Evolutionary conservation across 345 rosid species (phyloP).

Genomic region (Heritiera fomes): DNA sequence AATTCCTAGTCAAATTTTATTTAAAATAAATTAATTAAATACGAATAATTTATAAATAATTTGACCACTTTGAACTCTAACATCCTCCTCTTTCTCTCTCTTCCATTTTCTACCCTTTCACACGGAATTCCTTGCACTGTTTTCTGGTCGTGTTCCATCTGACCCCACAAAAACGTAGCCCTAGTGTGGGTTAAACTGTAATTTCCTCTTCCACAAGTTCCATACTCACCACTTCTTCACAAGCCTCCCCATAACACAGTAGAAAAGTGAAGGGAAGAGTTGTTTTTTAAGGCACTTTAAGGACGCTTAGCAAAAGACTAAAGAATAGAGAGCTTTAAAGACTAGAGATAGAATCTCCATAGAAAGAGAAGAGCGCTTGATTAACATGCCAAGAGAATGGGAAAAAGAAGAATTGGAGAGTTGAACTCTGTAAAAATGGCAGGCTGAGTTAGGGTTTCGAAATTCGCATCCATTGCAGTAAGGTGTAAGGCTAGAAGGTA

Average conservation of each 20-base stretch:
- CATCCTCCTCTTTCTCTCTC: background rate
- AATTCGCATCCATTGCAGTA: conserved; percentile 26
- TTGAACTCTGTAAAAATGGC: background rate
- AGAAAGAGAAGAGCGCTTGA: background rate
- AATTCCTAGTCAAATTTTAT: no score
- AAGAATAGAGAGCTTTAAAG: conserved; percentile 10
- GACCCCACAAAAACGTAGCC: background rate
- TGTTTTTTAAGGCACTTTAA: background rate
- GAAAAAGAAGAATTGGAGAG: conserved; percentile 10
- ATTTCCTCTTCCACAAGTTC: background rate
- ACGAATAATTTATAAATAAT: no score
- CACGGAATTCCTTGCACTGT: conserved; percentile 22
- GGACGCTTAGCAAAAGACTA: background rate
- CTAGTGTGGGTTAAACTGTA: conserved; percentile 19
- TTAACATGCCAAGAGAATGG: no score
- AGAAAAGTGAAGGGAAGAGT: no score
- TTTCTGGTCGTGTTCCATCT: no score
- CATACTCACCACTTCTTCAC: background rate
- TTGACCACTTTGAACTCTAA: no score
- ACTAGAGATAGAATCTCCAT: background rate
- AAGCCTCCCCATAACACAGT: conserved; percentile 2
- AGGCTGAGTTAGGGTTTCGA: conserved; percentile 35
- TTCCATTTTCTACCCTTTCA: background rate
- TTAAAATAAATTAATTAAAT: no score
- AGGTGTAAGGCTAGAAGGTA: background rate